Percentiles rank a stretch among this genome's conserved stretches.
Conservation (phyloP, 805 yeast species). For the Ogataea kodamae region DNA sequence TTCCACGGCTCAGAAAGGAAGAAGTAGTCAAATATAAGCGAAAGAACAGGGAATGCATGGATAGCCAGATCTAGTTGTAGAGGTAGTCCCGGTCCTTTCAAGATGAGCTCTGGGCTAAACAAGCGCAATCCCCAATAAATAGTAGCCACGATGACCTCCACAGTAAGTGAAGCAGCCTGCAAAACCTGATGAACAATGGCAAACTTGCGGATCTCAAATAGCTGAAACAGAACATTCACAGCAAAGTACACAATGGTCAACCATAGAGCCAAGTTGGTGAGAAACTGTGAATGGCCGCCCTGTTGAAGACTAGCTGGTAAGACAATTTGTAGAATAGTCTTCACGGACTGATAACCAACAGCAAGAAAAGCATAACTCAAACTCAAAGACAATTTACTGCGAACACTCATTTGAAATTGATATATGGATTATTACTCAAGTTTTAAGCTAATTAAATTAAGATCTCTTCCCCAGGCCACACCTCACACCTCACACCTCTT, state of each 20-base stretch:
- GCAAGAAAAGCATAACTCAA: constrained; percentile 14
- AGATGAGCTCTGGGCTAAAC: constrained; percentile 47
- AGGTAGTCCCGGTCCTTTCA: constrained; percentile 42
- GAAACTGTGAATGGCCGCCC: constrained; percentile 71
- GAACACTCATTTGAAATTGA: no score
- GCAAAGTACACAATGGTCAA: constrained; percentile 43
- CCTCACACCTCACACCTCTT: constrained; percentile 17
- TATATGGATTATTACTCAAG: no score
- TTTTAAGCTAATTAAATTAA: no score
- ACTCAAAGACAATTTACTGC: constrained; percentile 14
- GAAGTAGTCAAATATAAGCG: constrained; percentile 54
- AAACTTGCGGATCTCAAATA: constrained; percentile 23
- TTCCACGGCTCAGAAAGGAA: constrained; percentile 47
- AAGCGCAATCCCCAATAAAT: constrained; percentile 70
- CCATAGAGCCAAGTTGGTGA: constrained; percentile 61
- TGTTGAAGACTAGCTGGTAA: constrained; percentile 48
- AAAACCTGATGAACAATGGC: constrained; percentile 35
- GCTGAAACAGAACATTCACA: constrained; percentile 39
- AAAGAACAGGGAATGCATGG: constrained; percentile 56
- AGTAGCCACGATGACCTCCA: constrained; percentile 57
- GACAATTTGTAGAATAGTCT: constrained; percentile 17
- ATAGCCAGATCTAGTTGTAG: constrained; percentile 51
- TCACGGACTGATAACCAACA: constrained; percentile 13
- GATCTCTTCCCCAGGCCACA: neutral
- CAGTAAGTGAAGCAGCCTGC: constrained; percentile 52